Percentiles rank a stretch among this genome's conserved stretches.
Evolutionary conservation across 768 basidiomycete genomes (phyloP).

Genomic region (Grammothele lineata): DNA sequence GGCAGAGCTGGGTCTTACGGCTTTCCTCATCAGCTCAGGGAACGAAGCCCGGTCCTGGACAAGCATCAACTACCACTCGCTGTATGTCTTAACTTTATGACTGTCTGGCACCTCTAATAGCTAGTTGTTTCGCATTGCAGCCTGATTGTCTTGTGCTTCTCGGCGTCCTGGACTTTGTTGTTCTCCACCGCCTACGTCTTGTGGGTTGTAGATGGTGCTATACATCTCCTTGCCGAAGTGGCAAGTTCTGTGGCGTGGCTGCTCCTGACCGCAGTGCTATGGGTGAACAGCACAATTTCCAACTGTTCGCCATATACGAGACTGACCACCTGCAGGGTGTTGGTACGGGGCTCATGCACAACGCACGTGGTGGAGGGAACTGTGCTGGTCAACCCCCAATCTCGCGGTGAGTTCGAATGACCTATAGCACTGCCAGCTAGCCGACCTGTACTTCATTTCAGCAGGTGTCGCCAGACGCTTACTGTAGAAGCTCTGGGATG

Average conservation of each 20-base stretch:
- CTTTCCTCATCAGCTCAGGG: conserved; percentile 67
- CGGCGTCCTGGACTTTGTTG: conserved; percentile 58
- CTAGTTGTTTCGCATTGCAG: conserved; percentile 46
- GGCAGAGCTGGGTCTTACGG: conserved; percentile 70
- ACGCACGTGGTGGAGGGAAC: conserved; percentile 53
- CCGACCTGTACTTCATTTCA: not conserved
- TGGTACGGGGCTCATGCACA: conserved; percentile 64
- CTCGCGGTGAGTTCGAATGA: conserved; percentile 38
- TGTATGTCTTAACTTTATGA: conserved; percentile 38
- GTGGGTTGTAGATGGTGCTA: conserved; percentile 64
- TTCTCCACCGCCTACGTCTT: conserved; percentile 68
- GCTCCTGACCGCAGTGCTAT: conserved; percentile 55
- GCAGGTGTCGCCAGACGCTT: conserved; percentile 65
- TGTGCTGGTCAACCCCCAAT: conserved; percentile 51
- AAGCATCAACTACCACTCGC: conserved; percentile 55
- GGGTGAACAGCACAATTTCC: conserved; percentile 43
- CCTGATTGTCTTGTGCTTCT: conserved; percentile 26
- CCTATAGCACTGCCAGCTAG: not conserved
- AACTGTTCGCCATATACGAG: not conserved
- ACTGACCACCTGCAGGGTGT: conserved; percentile 43
- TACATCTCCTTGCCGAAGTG: conserved; percentile 68
- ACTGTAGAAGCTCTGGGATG: conserved; percentile 75
- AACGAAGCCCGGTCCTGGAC: conserved; percentile 61
- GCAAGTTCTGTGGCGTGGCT: conserved; percentile 79
- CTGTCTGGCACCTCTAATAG: conserved; percentile 10